Conservation (phyloP, 2,329 filamentous ascomycete species). For the Claviceps arundinis region DNA sequence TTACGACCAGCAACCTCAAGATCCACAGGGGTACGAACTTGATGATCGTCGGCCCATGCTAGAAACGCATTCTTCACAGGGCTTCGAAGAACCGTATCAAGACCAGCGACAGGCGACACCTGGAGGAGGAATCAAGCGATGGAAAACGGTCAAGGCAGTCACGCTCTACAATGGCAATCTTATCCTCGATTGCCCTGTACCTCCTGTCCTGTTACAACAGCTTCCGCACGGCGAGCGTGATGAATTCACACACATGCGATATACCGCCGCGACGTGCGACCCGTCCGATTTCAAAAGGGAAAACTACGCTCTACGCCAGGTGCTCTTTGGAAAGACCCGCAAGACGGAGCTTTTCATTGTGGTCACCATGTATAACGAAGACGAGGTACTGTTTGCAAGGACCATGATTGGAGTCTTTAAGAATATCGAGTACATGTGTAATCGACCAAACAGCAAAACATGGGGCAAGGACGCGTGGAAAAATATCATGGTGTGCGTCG, state of each 20-base stretch:
- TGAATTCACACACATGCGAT: constrained; percentile 84
- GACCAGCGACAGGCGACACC: constrained; percentile 16
- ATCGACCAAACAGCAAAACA: constrained; percentile 81
- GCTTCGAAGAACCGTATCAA: constrained; percentile 27
- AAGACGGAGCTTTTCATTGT: constrained; percentile 95
- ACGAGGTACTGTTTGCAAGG: constrained; percentile 87
- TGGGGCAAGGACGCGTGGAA: constrained; percentile 99
- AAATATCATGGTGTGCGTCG: constrained; percentile 97
- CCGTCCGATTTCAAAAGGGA: constrained; percentile 76
- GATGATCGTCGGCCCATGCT: constrained; percentile 69
- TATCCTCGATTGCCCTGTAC: constrained; percentile 91
- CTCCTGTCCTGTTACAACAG: constrained; percentile 74
- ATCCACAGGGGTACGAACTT: constrained; percentile 47
- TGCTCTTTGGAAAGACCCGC: constrained; percentile 79
- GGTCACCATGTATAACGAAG: constrained; percentile 98
- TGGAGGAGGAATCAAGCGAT: constrained; percentile 53
- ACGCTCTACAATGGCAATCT: constrained; percentile 92
- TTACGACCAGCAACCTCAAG: constrained; percentile 28
- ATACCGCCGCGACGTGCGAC: constrained; percentile 89
- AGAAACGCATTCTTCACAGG: constrained; percentile 40
- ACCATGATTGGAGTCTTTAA: constrained; percentile 97
- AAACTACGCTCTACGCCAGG: constrained; percentile 84
- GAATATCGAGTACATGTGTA: constrained; percentile 98
- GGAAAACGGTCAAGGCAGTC: constrained; percentile 99
- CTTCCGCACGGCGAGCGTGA: constrained; percentile 85